Base-by-base conservation (phyloP, 441 rosid genomes). In the Arabidopsis hybrid region DNA sequence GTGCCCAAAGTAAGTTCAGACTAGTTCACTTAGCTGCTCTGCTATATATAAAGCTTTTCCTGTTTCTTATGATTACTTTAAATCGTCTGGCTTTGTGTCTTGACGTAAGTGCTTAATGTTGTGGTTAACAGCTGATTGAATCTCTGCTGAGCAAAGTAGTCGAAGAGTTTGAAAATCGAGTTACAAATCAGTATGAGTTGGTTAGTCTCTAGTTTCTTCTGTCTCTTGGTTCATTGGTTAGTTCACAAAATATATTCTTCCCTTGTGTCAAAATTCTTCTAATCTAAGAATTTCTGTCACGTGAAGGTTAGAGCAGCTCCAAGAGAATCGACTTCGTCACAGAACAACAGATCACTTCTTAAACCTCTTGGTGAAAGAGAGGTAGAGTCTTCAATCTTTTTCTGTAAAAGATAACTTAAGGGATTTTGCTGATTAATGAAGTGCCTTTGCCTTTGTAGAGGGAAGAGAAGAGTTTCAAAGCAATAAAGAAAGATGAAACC, bases 141-240 rank as follows among this genome's bases (percentile, higher is more conserved):
- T 87, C 96, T 14, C 89, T 95, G 60, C 86, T 95, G 59, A 86
- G 89, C 64, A 91, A 89, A 82, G 90, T 95, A 60, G 90, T 82
- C 32, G 77, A 95, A 81, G 98, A 88, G 87, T 92, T 92, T 78
- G 96, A 92, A 82, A 83, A 83, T 59, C 91, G 95, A 55, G 85
- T 92, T 71, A 82, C 86, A 61, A 86, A 80, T 79, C 97, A 89
- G 69, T 57, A 67, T 76, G 89, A 83, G 47, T 63, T 76, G 94
- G 98, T 92, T 83, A 60, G 85, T 78, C 69, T 51, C 88, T 82
- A 69, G 78, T 74, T 61, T 59, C 69, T 53, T 68, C 58, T 17
- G n/a, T 21, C 74, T 50, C 42, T 67, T 67, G 38, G 32, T 36
- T 36, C 72, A 40, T 18, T 49, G 43, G 18, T 26, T 31, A 51